Evolutionary conservation across 805 yeast genomes (phyloP).

Genomic region (Yarrowia porcina): DNA sequence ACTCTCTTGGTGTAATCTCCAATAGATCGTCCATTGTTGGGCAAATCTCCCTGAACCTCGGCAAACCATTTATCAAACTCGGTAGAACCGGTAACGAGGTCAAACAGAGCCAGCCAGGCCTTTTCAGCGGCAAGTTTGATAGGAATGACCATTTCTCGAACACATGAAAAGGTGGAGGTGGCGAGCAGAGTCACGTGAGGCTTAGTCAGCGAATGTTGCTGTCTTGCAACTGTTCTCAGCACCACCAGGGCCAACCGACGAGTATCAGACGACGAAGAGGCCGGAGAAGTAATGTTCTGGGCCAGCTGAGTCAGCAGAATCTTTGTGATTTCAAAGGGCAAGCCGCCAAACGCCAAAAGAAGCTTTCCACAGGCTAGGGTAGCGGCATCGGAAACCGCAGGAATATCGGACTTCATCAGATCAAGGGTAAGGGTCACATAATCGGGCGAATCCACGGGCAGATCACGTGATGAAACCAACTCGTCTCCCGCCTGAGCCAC

Average conservation of each 20-base stretch:
- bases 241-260: conserved; percentile 76
- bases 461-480: background rate
- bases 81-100: conserved; percentile 62
- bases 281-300: conserved; percentile 50
- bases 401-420: conserved; percentile 47
- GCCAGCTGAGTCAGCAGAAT: conserved; percentile 53
- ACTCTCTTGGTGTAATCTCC: conserved; percentile 89
- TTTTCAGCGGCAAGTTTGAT: conserved; percentile 92
- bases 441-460: background rate
- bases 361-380: conserved; percentile 79
- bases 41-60: conserved; percentile 31
- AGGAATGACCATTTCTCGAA: conserved; percentile 86
- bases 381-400: conserved; percentile 69
- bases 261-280: conserved; percentile 64
- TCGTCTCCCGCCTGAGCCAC: conserved; percentile 22
- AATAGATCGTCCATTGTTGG: conserved; percentile 56
- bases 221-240: conserved; percentile 68
- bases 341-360: conserved; percentile 49
- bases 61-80: conserved; percentile 65
- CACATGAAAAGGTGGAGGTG: conserved; percentile 74
- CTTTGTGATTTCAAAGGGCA: conserved; percentile 42
- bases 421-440: conserved; percentile 29
- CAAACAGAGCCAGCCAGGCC: conserved; percentile 70
- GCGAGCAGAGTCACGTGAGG: conserved; percentile 56
- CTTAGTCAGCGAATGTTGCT: conserved; percentile 49